Conservation (phyloP, 176 grass and related monocot genomes). For the Secale cereale region DNA sequence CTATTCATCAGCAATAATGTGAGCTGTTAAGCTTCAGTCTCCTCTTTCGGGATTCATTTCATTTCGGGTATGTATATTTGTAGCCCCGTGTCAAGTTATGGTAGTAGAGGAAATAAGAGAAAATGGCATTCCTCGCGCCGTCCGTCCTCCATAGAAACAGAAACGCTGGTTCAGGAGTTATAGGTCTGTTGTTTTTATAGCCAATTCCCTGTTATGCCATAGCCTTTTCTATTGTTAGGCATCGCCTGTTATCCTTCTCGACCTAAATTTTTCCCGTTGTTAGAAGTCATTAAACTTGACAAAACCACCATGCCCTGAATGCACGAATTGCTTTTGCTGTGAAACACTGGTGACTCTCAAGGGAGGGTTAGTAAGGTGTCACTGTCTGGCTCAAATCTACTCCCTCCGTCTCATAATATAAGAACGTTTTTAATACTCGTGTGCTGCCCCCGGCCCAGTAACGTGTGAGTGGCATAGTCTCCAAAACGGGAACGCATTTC, state of each 20-base stretch:
- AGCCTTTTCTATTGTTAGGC: not conserved
- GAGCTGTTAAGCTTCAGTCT: slow-evolving; percentile 16
- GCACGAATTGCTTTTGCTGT: slow-evolving; percentile 8
- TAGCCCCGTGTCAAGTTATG: not conserved
- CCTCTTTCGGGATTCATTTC: not conserved
- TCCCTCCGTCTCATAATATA: no score
- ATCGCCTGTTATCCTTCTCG: not conserved
- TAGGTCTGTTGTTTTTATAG: not conserved
- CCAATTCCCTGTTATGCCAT: not conserved
- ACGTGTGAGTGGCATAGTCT: not conserved
- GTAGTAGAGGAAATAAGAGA: not conserved
- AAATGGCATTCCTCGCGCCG: not conserved
- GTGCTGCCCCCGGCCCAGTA: slow-evolving; percentile 10
- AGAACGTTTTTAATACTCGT: no score
- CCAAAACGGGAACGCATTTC: not conserved
- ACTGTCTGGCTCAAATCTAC: slow-evolving; percentile 35
- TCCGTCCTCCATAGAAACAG: not conserved
- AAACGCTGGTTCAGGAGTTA: not conserved
- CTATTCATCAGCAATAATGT: slow-evolving; percentile 34
- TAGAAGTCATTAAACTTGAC: slow-evolving; percentile 16
- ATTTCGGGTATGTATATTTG: not conserved
- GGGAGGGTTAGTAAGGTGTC: slow-evolving; percentile 27
- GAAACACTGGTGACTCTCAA: slow-evolving; percentile 29
- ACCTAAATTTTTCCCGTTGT: not conserved
- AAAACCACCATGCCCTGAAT: not conserved